These are phyloP conservation scores for Penicillium fimorum DNA, from an alignment of 495 filamentous ascomycete species.

Conservation along the genomic window DNA sequence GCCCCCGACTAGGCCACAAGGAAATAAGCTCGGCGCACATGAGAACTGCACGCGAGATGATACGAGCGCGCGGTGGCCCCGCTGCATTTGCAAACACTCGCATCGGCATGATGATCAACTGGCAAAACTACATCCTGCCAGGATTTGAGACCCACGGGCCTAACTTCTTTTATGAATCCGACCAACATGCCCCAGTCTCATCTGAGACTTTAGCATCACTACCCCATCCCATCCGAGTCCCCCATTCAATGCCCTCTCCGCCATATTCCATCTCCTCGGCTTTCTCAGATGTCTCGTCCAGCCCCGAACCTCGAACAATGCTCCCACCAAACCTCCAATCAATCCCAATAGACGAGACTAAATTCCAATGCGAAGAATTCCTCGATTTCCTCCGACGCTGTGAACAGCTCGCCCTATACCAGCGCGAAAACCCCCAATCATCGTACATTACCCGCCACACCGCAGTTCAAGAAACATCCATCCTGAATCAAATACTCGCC, in stretches of 20 bases:
- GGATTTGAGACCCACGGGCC: constrained; percentile 38
- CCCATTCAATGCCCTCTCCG: constrained; percentile 24
- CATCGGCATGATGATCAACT: constrained; percentile 44
- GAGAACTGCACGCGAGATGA: constrained; percentile 41
- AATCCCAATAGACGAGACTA: constrained; percentile 31
- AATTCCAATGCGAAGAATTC: constrained; percentile 38
- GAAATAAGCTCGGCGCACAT: constrained; percentile 41
- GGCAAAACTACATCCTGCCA: constrained; percentile 44
- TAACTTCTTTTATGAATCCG: constrained; percentile 35
- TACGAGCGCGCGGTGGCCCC: constrained; percentile 38
- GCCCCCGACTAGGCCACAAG: constrained; percentile 39
- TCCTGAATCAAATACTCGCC: constrained; percentile 32
- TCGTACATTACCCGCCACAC: constrained; percentile 24
- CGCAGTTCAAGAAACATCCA: constrained; percentile 27
- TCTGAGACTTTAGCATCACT: background rate
- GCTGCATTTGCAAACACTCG: constrained; percentile 38
- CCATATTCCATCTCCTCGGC: constrained; percentile 25
- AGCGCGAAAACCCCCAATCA: constrained; percentile 18
- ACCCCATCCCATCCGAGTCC: constrained; percentile 4
- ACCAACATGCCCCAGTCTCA: background rate
- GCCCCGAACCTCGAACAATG: constrained; percentile 2
- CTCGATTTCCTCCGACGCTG: constrained; percentile 39
- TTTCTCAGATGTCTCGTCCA: constrained; percentile 12
- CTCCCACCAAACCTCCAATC: background rate
- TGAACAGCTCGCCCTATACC: constrained; percentile 35